Evolutionary conservation across 2,329 filamentous ascomycete species (phyloP), one percentile per base, ranked within the genome.

Genomic region (Fusarium poae): DNA sequence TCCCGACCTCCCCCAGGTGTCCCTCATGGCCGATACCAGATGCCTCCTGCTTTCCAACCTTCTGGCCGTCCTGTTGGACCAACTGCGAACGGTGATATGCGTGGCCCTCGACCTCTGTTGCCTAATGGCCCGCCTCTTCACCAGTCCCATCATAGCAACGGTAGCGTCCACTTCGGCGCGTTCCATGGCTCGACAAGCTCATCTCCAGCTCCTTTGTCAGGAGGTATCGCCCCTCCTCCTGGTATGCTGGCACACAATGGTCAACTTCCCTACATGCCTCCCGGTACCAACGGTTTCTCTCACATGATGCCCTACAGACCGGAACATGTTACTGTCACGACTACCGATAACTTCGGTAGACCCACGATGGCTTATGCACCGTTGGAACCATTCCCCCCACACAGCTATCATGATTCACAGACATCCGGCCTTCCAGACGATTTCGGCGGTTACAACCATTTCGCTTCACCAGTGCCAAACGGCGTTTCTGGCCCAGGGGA

Each of bases 321-420:
- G 18, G 79, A 80, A 12, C 77, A 80, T 60, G 76, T 78, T 32
- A 79, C 76, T 15, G 73, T 73, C 21, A 74, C 71, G 6, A 73
- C 70, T 23, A 77, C 82, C 23, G 81, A 83, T 53, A 74, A 59
- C 42, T 82, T 78, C 44, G 80, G 78, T 10, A 75, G 79, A 48
- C 79, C 79, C 11, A 60, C 78, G 6, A 75, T 81, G 62, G 73
- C 71, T 18, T 81, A 76, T 55, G 75, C 74, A 11, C 78, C 76
- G 10, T 67, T 77, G 54, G 79, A 82, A 32, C 70, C 79, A 11
- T 79, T 78, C 57, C 72, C 68, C 3, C 85, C 87, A 6, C 87
- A 87, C 65, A 89, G 87, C 76, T 88, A 88, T 72, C 88, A 88
- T 57, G 87, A 84, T 35, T 89, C 88, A 4, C 88, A 89, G 63